Percentiles rank a stretch among this genome's conserved stretches.
Conservation (phyloP, 2,329 filamentous ascomycete species). For the Ophiostoma pallidulum region DNA sequence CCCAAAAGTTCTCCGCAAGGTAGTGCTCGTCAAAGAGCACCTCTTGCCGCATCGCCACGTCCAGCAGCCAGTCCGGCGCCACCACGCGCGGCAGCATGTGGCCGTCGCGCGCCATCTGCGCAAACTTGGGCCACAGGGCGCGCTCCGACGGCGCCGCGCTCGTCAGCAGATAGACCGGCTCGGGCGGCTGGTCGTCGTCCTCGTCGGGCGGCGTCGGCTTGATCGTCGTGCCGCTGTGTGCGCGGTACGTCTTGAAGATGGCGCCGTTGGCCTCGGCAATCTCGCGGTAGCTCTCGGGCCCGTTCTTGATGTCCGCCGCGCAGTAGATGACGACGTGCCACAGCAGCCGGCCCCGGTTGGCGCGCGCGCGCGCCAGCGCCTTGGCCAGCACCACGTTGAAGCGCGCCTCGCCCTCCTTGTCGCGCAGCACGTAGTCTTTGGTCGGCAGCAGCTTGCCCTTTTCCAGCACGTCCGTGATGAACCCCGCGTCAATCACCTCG, state of each 20-base stretch:
- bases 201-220: slow-evolving; percentile 53
- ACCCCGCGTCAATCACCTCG: slow-evolving; percentile 64
- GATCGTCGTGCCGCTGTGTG: slow-evolving; percentile 59
- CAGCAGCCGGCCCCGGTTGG: slow-evolving; percentile 69
- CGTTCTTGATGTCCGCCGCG: slow-evolving; percentile 68
- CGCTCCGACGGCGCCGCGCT: slow-evolving; percentile 57
- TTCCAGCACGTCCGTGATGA: slow-evolving; percentile 68
- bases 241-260: slow-evolving; percentile 66
- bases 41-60: slow-evolving; percentile 81
- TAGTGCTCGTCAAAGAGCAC: slow-evolving; percentile 59
- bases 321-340: slow-evolving; percentile 74
- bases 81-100: slow-evolving; percentile 77
- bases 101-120: slow-evolving; percentile 65
- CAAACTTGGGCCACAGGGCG: slow-evolving; percentile 70
- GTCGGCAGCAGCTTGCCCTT: slow-evolving; percentile 55
- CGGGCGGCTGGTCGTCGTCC: slow-evolving; percentile 50
- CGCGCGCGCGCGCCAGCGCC: slow-evolving; percentile 59
- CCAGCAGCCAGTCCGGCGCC: slow-evolving; percentile 78
- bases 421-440: slow-evolving; percentile 58
- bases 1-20: slow-evolving; percentile 26
- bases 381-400: slow-evolving; percentile 60
- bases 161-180: slow-evolving; percentile 76
- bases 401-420: slow-evolving; percentile 62
- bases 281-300: slow-evolving; percentile 71
- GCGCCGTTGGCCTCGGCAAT: slow-evolving; percentile 89